Evolutionary conservation across 2,329 filamentous ascomycete species (phyloP).

Genomic region (Dryadomyces quercus-mongolicae): DNA sequence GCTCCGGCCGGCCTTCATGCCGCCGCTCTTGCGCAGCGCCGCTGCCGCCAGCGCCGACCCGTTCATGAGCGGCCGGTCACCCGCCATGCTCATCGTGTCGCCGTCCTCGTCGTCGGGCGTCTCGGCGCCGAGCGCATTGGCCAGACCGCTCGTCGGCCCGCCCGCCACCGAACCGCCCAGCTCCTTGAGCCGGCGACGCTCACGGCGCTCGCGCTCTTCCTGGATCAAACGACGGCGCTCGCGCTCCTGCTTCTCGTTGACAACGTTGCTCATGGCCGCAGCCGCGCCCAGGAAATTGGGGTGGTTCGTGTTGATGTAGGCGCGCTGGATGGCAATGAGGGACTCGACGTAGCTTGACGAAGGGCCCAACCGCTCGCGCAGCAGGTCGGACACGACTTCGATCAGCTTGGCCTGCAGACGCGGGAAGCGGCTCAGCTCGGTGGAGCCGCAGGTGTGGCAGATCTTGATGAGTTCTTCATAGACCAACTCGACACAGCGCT

Average conservation of each 20-base stretch:
- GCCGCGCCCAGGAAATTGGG: constrained; percentile 96
- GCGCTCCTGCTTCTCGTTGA: constrained; percentile 86
- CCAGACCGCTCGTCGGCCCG: constrained; percentile 47
- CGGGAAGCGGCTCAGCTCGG: constrained; percentile 83
- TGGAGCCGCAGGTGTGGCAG: constrained; percentile 94
- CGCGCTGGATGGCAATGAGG: constrained; percentile 90
- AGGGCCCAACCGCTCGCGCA: constrained; percentile 84
- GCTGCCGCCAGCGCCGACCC: constrained; percentile 24
- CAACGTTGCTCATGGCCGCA: constrained; percentile 94
- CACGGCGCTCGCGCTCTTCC: constrained; percentile 77
- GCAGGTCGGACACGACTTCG: constrained; percentile 90
- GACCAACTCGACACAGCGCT: constrained; percentile 92
- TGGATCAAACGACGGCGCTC: constrained; percentile 71
- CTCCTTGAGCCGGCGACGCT: constrained; percentile 73
- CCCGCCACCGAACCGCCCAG: constrained; percentile 48
- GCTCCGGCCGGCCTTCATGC: constrained; percentile 59
- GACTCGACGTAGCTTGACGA: constrained; percentile 89
- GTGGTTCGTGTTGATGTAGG: constrained; percentile 99
- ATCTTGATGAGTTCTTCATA: constrained; percentile 99
- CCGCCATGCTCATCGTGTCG: constrained; percentile 45
- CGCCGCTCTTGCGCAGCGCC: constrained; percentile 22
- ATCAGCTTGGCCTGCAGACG: constrained; percentile 93
- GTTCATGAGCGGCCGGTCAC: constrained; percentile 15
- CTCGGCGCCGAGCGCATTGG: constrained; percentile 22
- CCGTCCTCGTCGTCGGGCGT: constrained; percentile 47